Evolutionary conservation across 352 stramenopile species (phyloP), one percentile per base, ranked within the genome.

Genomic region (Phytophthora ohioensis): DNA sequence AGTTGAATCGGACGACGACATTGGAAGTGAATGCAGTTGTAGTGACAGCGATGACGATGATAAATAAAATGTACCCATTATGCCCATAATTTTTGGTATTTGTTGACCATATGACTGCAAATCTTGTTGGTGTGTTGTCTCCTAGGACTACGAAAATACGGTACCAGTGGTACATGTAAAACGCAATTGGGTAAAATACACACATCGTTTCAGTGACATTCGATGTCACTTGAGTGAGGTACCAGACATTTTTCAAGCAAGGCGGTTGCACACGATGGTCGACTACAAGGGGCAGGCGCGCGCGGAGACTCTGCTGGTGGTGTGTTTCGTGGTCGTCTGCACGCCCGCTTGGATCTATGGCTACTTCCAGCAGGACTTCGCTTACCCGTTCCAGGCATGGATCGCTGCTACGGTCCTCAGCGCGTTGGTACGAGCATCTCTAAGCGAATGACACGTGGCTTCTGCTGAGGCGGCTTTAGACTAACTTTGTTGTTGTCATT

Each of bases 251-350:
- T 27, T 27, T 27, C 21, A 27, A 15, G 41, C 41, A 32, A 49
- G 43, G 30, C 12, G 15, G 34, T 27, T 27, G 21, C 21, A 27
- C 21, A 27, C 5, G 27, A 96, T 96, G 88, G 88, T 96, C 34
- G 88, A 96, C 81, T 96, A 96, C 81, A 92, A 92, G 71, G 88
- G 88, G 17, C 88, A 96, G 55, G 78, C 77, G 42, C 73, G 88
- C 51, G 85, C 87, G 4, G 88, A 96, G 69, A 80, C 75, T 47
- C 59, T 88, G 31, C 73, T 94, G 61, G 45, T 85, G 58, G 51
- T 85, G 64, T 90, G 84, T 60, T 94, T 94, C 59, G 64, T 84
- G 61, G 49, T 94, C 42, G 79, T 94, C 72, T 96, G 88, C 76
- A 75, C 82, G 45, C 88, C 88, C 41, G 85, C 87, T 54, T 96